A percentile compares a stretch with the other conserved stretches of the same genome.
phyloP scores from a whole-genome alignment of 73 alveolate genomes.

The Paramecium tetraurelia region DNA sequence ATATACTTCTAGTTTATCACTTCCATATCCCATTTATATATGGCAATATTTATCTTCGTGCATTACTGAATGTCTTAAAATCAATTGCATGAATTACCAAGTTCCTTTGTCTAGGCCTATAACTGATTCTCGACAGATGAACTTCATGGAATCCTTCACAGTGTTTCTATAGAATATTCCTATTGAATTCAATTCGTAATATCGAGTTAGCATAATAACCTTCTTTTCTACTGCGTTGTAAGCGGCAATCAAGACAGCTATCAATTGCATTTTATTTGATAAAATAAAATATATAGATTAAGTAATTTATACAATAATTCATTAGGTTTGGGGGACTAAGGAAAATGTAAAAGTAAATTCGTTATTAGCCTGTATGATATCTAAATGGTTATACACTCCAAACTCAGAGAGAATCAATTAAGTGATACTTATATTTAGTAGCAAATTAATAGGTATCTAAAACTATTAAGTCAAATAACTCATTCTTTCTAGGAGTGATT shows the following conservation, averaged over 20 bases:
- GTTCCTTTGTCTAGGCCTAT: neutral
- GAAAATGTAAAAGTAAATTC: constrained; percentile 8
- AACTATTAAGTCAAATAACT: neutral
- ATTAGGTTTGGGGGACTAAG: neutral
- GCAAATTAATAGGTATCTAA: neutral
- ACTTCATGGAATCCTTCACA: constrained; percentile 57
- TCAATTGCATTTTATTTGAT: constrained; percentile 37
- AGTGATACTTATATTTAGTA: neutral
- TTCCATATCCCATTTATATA: constrained; percentile 42
- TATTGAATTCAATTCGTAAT: constrained; percentile 39
- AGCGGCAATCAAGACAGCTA: constrained; percentile 52
- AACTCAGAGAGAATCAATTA: neutral
- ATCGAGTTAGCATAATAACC: constrained; percentile 25
- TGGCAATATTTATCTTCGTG: constrained; percentile 60
- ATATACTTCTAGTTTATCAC: constrained; percentile 47
- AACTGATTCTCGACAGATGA: constrained; percentile 49
- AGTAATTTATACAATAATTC: neutral
- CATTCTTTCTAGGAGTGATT: neutral
- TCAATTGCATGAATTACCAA: constrained; percentile 39
- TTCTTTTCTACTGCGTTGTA: constrained; percentile 40
- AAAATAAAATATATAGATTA: neutral
- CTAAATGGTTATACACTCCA: neutral
- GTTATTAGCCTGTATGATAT: neutral
- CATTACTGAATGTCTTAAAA: constrained; percentile 42
- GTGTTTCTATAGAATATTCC: constrained; percentile 55